Conservation (phyloP, 768 basidiomycete genomes). For the Tricholomella constricta region DNA sequence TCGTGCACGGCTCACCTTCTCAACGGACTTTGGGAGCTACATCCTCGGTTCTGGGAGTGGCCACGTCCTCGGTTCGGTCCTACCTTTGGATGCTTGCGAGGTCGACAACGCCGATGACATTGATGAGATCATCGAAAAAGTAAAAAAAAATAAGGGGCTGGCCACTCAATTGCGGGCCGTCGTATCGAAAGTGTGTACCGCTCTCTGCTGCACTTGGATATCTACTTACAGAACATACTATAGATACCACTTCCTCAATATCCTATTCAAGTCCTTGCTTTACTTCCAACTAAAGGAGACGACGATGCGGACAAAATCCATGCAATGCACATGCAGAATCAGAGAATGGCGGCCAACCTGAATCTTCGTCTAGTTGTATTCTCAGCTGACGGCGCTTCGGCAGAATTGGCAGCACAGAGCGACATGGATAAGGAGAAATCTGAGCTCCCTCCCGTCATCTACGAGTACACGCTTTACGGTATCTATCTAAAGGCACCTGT, state of each 20-base stretch:
- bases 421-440: constrained; percentile 20
- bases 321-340: constrained; percentile 19
- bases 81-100: constrained; percentile 21
- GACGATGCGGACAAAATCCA: constrained; percentile 23
- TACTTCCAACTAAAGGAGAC: constrained; percentile 27
- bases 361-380: constrained; percentile 14
- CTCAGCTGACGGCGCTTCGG: constrained; percentile 27
- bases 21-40: constrained; percentile 26
- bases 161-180: constrained; percentile 30
- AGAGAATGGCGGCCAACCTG: constrained; percentile 19
- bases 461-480: constrained; percentile 23
- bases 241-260: constrained; percentile 24
- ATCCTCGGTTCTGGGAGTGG: constrained; percentile 29
- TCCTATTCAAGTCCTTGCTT: constrained; percentile 22
- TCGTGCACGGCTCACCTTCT: constrained; percentile 22
- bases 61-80: constrained; percentile 26
- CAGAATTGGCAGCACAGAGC: constrained; percentile 22
- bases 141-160: constrained; percentile 20
- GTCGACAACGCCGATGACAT: constrained; percentile 26
- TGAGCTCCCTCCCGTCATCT: constrained; percentile 14
- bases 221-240: not conserved
- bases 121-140: constrained; percentile 19
- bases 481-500: constrained; percentile 21
- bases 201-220: no score
- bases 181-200: constrained; percentile 22